Conservation (phyloP, 306 rosid species). For the Cicer pinnatifidum region DNA sequence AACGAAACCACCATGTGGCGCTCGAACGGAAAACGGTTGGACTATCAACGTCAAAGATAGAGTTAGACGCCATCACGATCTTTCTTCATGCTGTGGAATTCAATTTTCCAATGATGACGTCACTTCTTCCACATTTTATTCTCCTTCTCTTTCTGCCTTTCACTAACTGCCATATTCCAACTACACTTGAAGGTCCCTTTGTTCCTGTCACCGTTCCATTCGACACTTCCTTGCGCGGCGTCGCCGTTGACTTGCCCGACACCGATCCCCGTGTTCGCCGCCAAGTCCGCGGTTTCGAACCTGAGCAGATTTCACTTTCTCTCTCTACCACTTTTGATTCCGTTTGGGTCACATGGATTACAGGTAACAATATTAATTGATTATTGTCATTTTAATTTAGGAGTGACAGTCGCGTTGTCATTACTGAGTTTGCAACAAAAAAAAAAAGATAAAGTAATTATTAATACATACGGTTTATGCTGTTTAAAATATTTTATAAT, state of each 20-base stretch:
- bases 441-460: neutral
- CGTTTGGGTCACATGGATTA: slow-evolving; percentile 84
- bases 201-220: slow-evolving; percentile 68
- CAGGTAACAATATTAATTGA: slow-evolving; percentile 50
- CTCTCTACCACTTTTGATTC: slow-evolving; percentile 67
- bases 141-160: slow-evolving; percentile 7
- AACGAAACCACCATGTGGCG: too few relatives aligned
- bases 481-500: neutral
- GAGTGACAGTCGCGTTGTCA: too few relatives aligned
- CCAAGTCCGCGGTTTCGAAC: slow-evolving; percentile 57
- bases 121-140: neutral
- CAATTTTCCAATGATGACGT: neutral
- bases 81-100: neutral
- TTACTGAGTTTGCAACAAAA: neutral
- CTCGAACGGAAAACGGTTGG: too few relatives aligned
- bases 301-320: slow-evolving; percentile 82
- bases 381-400: neutral
- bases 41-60: too few relatives aligned
- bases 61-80: too few relatives aligned
- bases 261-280: slow-evolving; percentile 71
- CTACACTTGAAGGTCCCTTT: slow-evolving; percentile 81
- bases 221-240: slow-evolving; percentile 60
- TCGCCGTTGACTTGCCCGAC: slow-evolving; percentile 70
- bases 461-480: neutral
- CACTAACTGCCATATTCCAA: slow-evolving; percentile 51